Evolutionary conservation across 345 rosid species (phyloP).

Genomic region (Eucalyptus guilfoylei): DNA sequence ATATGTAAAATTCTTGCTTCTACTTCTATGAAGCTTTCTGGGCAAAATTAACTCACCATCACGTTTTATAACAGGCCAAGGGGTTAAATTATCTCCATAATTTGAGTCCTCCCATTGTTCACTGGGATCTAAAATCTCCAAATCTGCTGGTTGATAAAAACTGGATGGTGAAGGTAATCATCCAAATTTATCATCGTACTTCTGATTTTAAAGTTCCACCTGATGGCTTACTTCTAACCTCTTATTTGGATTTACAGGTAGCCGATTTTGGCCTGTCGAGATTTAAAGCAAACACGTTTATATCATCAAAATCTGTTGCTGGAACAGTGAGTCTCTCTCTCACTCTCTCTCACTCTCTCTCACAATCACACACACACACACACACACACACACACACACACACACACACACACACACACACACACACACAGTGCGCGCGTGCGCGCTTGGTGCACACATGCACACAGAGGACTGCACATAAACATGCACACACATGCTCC

Average conservation of each 20-base stretch:
- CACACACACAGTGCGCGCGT: rapidly evolving
- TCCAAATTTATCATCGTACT: not conserved
- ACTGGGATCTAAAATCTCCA: slow-evolving; percentile 97
- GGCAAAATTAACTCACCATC: not conserved
- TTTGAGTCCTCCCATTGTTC: slow-evolving; percentile 84
- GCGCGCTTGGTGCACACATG: not conserved
- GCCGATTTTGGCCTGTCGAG: slow-evolving; percentile 96
- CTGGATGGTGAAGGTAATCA: slow-evolving; percentile 84
- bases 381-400: not conserved
- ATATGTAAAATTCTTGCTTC: not conserved
- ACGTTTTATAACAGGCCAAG: slow-evolving; percentile 64
- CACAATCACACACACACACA: rapidly evolving
- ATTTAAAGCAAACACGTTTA: slow-evolving; percentile 80
- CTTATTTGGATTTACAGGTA: slow-evolving; percentile 31
- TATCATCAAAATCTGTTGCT: slow-evolving; percentile 93
- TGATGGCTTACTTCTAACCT: not conserved
- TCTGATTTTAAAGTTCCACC: not conserved
- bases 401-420: not conserved
- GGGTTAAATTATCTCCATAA: slow-evolving; percentile 93
- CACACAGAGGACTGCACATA: not conserved
- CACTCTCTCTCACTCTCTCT: not conserved
- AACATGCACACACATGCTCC: not conserved
- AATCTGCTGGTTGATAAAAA: slow-evolving; percentile 92
- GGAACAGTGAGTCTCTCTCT: slow-evolving; percentile 68
- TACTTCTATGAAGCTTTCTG: not conserved